Percentiles rank a stretch among this genome's conserved stretches.
phyloP scores from a whole-genome alignment of 345 rosid genomes.

The Lagerstroemia speciosa region DNA sequence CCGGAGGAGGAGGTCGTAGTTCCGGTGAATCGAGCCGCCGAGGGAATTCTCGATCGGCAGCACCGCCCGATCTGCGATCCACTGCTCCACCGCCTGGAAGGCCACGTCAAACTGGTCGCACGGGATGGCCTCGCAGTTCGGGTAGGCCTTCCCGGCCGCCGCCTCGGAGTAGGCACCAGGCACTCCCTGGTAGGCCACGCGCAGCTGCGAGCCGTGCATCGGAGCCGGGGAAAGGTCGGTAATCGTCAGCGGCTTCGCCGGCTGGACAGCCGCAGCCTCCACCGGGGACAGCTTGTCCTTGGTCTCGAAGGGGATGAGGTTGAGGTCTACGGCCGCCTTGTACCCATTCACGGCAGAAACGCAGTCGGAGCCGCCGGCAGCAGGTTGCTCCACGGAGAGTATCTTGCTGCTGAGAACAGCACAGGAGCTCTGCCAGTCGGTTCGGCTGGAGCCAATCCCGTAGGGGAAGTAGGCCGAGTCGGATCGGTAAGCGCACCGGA shows the following conservation, averaged over 20 bases:
- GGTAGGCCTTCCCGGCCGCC: conserved; percentile 93
- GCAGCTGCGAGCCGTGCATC: conserved; percentile 75
- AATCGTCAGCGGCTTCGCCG: conserved; percentile 45
- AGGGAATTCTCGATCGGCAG: conserved; percentile 87
- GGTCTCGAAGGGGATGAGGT: conserved; percentile 42
- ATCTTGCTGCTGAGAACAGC: conserved; percentile 69
- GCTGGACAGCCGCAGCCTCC: not conserved
- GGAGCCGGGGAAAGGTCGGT: conserved; percentile 85
- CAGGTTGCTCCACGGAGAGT: conserved; percentile 31
- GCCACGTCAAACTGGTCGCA: conserved; percentile 99
- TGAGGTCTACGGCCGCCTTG: conserved; percentile 36
- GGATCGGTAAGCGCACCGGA: conserved; percentile 35
- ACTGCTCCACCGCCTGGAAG: conserved; percentile 95
- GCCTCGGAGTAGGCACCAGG: conserved; percentile 99
- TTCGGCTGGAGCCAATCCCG: conserved; percentile 32
- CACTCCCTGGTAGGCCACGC: conserved; percentile 95
- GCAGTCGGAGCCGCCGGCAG: conserved; percentile 22
- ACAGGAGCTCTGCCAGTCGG: conserved; percentile 82
- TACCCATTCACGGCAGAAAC: conserved; percentile 51
- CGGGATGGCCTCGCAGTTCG: conserved; percentile 85
- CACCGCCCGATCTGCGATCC: conserved; percentile 98
- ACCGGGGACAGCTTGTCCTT: conserved; percentile 16
- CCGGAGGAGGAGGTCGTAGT: conserved; percentile 92
- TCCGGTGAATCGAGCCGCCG: conserved; percentile 93
- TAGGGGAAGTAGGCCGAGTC: conserved; percentile 35